Base-by-base conservation (phyloP, 2,329 filamentous ascomycete species). In the Eurotiales sp. region DNA sequence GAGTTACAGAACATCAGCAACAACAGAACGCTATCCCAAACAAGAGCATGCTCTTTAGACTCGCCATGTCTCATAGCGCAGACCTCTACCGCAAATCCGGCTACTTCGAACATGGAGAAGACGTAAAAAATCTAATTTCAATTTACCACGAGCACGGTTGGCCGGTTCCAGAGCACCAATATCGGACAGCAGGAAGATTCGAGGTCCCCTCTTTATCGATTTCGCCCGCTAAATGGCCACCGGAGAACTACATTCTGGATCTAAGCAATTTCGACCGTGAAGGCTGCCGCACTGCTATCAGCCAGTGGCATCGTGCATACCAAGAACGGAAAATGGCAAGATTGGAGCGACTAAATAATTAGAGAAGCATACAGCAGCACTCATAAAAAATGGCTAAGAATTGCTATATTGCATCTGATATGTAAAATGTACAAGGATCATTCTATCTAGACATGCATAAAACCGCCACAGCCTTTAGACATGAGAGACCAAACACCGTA, bases 141-240 rank as follows among this genome's bases (percentile, higher is more conserved):
- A 52, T 52, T 17, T 37, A 46, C 2, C 19, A 34, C n/a, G 23
- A 23, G 19, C 50, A 52, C 41, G 50, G 50, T 22, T 52, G 50
- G 50, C 50, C 50, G 10, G 29, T 27, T 1, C 50, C 50, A 3
- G 25, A 45, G 5, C 46, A 41, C 17, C 43, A 42, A 11, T 52
- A 21, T n/a, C 29, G 44, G 8, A 36, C 46, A 14, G 36, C 34
- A 25, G 50, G 50, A 17, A 34, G 50, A 14, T 32, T 30, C 10
- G 23, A 52, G 3, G 29, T 41, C 7, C 30, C 14, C 2, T 23
- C 43, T 11, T n/a, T 3, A 47, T 27, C 25, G 10, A 6, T 27
- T 10, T 27, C 15, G 23, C 2, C 11, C 30, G 21, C 23, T 22
- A 12, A 27, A 39, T 15, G 10, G 17, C 4, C 14, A 37, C 17